A percentile compares a stretch with the other conserved stretches of the same genome.
phyloP scores from a whole-genome alignment of 208 protist genomes.

The Novymonas esmeraldas region DNA sequence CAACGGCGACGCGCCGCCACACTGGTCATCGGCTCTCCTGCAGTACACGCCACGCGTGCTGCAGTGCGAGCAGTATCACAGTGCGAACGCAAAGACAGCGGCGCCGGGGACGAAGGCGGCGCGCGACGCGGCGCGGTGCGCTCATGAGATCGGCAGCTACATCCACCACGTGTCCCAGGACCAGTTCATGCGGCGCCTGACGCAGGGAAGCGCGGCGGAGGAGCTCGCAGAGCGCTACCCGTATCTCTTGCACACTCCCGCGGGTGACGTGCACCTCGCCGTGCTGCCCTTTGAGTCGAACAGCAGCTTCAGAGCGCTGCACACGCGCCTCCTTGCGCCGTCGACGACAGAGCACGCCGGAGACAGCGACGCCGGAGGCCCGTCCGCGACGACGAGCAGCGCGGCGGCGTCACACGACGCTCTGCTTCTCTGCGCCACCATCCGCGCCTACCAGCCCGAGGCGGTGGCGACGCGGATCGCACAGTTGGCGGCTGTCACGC shows the following conservation, averaged over 20 bases:
- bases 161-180: conserved; percentile 18
- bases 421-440: not conserved
- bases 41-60: conserved; percentile 30
- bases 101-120: conserved; percentile 1
- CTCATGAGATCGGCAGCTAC: conserved; percentile 21
- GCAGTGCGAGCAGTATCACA: conserved; percentile 23
- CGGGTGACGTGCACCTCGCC: conserved; percentile 7
- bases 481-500: conserved; percentile 8
- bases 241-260: conserved; percentile 19
- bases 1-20: conserved; percentile 12
- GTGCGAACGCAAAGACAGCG: not conserved
- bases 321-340: conserved; percentile 6
- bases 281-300: conserved; percentile 25
- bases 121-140: conserved; percentile 6
- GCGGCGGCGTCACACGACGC: not conserved
- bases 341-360: not conserved
- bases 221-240: conserved; percentile 30
- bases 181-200: conserved; percentile 16
- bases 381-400: no score
- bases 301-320: conserved; percentile 12
- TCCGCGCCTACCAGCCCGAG: not conserved
- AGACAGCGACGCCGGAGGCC: not conserved
- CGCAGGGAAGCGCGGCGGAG: conserved; percentile 12
- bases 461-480: not conserved
- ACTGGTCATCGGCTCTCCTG: conserved; percentile 16